Evolutionary conservation across 805 yeast genomes (phyloP), one percentile per base, ranked within the genome.

Genomic region (Candida silvicultrix): DNA sequence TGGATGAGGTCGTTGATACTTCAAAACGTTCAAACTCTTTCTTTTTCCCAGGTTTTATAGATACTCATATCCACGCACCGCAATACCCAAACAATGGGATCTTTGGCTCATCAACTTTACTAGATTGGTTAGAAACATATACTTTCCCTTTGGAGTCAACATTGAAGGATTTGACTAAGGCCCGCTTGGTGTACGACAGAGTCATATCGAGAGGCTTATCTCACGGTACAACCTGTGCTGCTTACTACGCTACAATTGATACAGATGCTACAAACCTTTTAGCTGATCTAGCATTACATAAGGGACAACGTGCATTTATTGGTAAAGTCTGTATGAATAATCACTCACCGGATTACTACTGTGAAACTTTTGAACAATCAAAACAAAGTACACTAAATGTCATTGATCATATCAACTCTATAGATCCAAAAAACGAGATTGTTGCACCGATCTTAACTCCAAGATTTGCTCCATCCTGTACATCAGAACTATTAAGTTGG

Each of bases 311-410:
- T 49, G 97, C 96, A 0, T 75, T 86, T 45, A 80, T 94, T 35
- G 99, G 99, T 4, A 83, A 92, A 56, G 96, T 89, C 19, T 94
- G 98, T 62, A 94, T 94, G 98, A 84, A 89, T 60, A 75, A 78
- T 49, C 83, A 87, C 66, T 78, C 88, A 1, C 95, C 94, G 0
- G 83, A 77, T 28, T 84, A 78, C 60, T 80, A 87, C 62, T 62
- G 70, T 38, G 90, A 87, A 56, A 68, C 80, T 7, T 57, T 69
- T 5, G 75, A 78, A 22, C 79, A 76, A 35, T 75, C 85, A 34
- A 61, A 81, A 38, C 56, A 65, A 18, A 72, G 81, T 4, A 86
- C 86, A 51, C 51, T 68, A 15, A 64, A 69, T 5, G 79, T 89
- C 3, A 72, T 86, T 4, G 69, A 76, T 10, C 81, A 83, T 58